Conservation (phyloP, 345 rosid genomes). For the Lepidium didymum region DNA sequence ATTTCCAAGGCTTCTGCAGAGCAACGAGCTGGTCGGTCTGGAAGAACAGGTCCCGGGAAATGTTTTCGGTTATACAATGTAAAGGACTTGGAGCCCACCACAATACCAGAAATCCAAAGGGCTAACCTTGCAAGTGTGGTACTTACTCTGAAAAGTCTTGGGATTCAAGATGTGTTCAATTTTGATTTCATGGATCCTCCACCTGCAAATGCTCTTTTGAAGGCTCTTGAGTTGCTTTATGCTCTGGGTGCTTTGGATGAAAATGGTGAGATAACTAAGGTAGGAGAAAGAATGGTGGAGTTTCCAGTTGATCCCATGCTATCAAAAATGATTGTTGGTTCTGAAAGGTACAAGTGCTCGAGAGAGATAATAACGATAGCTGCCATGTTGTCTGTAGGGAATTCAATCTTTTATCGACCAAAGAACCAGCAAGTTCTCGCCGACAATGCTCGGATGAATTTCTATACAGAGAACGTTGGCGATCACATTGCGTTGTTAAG, state of each 20-base stretch:
- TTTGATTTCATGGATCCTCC: conserved; percentile 99
- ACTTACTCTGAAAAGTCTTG: conserved; percentile 86
- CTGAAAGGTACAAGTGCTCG: conserved; percentile 73
- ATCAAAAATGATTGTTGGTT: conserved; percentile 85
- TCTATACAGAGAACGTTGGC: conserved; percentile 77
- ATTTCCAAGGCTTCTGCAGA: conserved; percentile 93
- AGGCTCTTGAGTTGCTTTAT: conserved; percentile 75
- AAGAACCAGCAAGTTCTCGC: conserved; percentile 88
- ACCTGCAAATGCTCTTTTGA: conserved; percentile 68
- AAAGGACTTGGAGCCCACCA: conserved; percentile 74
- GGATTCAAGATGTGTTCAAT: conserved; percentile 68
- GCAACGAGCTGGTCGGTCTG: conserved; percentile 95
- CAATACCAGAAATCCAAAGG: conserved; percentile 90
- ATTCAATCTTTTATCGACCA: conserved; percentile 85
- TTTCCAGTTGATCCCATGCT: conserved; percentile 92
- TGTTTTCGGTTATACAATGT: conserved; percentile 75
- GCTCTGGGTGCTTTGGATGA: conserved; percentile 82
- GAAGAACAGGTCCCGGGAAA: conserved; percentile 93
- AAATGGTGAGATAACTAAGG: conserved; percentile 76
- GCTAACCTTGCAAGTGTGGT: conserved; percentile 88
- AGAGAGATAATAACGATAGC: conserved; percentile 75
- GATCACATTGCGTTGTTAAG: conserved; percentile 85
- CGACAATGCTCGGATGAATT: conserved; percentile 79
- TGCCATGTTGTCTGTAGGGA: conserved; percentile 88
- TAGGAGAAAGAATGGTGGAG: conserved; percentile 90